Evolutionary conservation across 305 asterid genomes (phyloP).

Genomic region (Solanum chacoense): DNA sequence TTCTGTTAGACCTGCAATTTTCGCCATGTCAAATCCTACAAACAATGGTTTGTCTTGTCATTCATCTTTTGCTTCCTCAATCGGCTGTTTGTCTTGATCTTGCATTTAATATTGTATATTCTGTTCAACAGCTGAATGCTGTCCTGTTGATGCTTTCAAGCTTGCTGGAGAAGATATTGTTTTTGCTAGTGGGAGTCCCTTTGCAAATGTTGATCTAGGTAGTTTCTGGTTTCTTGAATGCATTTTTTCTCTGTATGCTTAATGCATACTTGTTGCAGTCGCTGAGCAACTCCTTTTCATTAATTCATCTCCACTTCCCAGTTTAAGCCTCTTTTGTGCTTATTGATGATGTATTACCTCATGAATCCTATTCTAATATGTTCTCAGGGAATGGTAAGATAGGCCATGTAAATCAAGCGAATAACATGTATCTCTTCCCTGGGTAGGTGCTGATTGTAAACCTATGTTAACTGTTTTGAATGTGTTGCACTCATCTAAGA

Average conservation of each 20-base stretch:
- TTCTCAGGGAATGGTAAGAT: conserved; percentile 73
- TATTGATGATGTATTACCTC: not conserved
- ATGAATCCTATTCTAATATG: not conserved
- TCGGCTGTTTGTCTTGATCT: not conserved
- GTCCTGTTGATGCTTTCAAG: conserved; percentile 85
- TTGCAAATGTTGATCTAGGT: conserved; percentile 88
- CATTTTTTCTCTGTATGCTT: not conserved
- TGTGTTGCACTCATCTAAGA: not conserved
- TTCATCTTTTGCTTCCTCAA: not conserved
- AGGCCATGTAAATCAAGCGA: conserved; percentile 97
- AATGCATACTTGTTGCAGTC: not conserved
- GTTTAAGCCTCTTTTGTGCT: not conserved
- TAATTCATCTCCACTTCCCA: not conserved
- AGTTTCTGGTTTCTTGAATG: conserved; percentile 8
- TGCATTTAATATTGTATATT: conserved; percentile 15
- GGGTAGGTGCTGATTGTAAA: conserved; percentile 54
- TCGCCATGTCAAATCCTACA: conserved; percentile 99
- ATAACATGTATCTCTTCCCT: conserved; percentile 97
- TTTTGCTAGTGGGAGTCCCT: conserved; percentile 98
- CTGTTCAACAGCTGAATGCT: conserved; percentile 83
- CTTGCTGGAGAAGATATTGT: conserved; percentile 89
- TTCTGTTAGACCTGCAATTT: conserved; percentile 83
- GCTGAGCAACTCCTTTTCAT: not conserved
- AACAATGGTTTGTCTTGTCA: conserved; percentile 54
- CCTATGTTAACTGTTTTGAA: not conserved